These are phyloP conservation scores for Kuraishia molischiana DNA, from an alignment of 805 yeast species.

Conservation along the genomic window DNA sequence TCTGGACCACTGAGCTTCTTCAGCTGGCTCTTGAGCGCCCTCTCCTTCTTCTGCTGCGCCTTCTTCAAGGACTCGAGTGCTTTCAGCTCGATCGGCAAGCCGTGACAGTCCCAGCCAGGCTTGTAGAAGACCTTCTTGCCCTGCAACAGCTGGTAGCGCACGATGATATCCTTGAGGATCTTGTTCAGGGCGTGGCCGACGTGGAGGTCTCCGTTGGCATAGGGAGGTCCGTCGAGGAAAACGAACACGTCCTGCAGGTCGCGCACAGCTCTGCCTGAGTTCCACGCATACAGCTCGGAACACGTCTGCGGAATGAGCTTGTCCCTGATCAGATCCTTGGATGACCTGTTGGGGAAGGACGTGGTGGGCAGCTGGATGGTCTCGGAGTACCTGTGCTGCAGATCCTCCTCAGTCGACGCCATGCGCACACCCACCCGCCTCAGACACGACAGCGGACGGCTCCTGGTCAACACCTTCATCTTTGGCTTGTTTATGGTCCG, in stretches of 20 bases:
- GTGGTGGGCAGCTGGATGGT: conserved; percentile 63
- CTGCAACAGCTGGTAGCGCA: conserved; percentile 54
- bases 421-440: too few relatives aligned
- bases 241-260: conserved; percentile 38
- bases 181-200: conserved; percentile 90
- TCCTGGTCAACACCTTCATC: too few relatives aligned
- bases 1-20: not conserved
- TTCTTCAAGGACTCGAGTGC: conserved; percentile 43
- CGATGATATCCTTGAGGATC: conserved; percentile 76
- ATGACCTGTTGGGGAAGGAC: conserved; percentile 52
- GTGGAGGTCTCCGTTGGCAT: conserved; percentile 92
- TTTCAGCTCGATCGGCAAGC: conserved; percentile 89
- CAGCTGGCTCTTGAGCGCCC: conserved; percentile 14
- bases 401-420: too few relatives aligned
- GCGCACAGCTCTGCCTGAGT: conserved; percentile 19
- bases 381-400: conserved; percentile 30
- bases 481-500: too few relatives aligned
- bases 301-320: conserved; percentile 44
- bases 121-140: conserved; percentile 59
- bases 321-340: conserved; percentile 29
- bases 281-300: conserved; percentile 58
- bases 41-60: conserved; percentile 16
- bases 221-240: conserved; percentile 97
- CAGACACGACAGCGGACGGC: too few relatives aligned
- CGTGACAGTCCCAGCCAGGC: conserved; percentile 99